These are phyloP conservation scores for Fusarium cyanostomum DNA, from an alignment of 2,329 filamentous ascomycete species.

Conservation along the genomic window DNA sequence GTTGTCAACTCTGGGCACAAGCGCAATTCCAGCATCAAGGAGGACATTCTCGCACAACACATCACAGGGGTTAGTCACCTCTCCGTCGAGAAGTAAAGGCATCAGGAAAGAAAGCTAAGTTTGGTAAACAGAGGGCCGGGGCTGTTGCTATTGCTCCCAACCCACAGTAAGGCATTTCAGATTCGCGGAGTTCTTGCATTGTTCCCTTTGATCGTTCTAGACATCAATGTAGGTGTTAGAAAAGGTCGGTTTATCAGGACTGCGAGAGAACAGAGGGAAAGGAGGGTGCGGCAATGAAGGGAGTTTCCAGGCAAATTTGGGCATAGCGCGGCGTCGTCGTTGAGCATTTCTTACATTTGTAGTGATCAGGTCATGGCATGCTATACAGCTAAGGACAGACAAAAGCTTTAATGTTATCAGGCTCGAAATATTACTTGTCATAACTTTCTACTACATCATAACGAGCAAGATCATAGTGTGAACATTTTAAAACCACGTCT, in stretches of 20 bases:
- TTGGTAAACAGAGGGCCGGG: constrained; percentile 30
- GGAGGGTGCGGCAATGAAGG: background rate
- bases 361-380: constrained; percentile 28
- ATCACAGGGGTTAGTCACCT: constrained; percentile 69
- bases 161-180: constrained; percentile 27
- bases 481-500: constrained; percentile 13
- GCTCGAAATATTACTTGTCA: constrained; percentile 25
- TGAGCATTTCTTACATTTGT: constrained; percentile 38
- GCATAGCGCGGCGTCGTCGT: constrained; percentile 52
- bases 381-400: constrained; percentile 23
- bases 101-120: constrained; percentile 46
- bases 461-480: background rate
- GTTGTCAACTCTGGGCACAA: background rate
- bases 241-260: background rate
- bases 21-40: constrained; percentile 42
- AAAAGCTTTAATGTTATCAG: constrained; percentile 32
- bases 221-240: background rate
- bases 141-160: constrained; percentile 21
- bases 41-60: constrained; percentile 64
- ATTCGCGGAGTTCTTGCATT: constrained; percentile 13
- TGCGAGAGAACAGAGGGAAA: background rate
- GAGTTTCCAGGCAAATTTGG: constrained; percentile 24
- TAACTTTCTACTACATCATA: background rate
- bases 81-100: constrained; percentile 53
- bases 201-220: constrained; percentile 7